Evolutionary conservation across 1,284 basidiomycete genomes (phyloP).

Genomic region (Tilletia setariae): DNA sequence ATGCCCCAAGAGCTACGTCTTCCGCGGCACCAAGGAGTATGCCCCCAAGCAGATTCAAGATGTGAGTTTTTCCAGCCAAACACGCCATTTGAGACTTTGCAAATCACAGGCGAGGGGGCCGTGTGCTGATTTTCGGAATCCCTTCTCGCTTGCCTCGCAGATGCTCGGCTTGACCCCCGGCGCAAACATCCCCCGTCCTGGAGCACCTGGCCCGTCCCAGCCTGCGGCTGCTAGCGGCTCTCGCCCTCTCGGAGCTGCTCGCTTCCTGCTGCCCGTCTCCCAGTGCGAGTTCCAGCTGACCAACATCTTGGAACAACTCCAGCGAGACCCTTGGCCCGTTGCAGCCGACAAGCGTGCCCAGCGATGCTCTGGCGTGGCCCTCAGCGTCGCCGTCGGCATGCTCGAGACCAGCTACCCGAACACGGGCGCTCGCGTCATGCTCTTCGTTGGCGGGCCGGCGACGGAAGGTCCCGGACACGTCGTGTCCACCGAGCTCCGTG

Average conservation of each 20-base stretch:
- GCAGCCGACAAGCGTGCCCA: slow-evolving; percentile 91
- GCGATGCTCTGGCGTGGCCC: slow-evolving; percentile 89
- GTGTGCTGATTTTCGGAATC: too few species aligned
- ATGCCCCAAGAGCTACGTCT: slow-evolving; percentile 97
- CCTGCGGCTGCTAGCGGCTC: slow-evolving; percentile 63
- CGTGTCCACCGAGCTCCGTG: slow-evolving; percentile 89
- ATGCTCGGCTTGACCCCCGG: slow-evolving; percentile 82
- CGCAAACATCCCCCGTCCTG: slow-evolving; percentile 48
- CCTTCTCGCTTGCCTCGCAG: background rate
- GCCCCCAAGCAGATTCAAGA: slow-evolving; percentile 90
- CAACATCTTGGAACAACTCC: slow-evolving; percentile 81
- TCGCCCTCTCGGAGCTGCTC: slow-evolving; percentile 72
- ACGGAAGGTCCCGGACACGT: slow-evolving; percentile 97
- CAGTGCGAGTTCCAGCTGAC: slow-evolving; percentile 97
- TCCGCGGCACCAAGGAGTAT: slow-evolving; percentile 99
- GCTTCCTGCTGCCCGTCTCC: slow-evolving; percentile 88
- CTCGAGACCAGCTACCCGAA: slow-evolving; percentile 94
- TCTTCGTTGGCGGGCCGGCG: slow-evolving; percentile 92
- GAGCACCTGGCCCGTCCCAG: slow-evolving; percentile 58
- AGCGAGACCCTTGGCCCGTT: slow-evolving; percentile 95
- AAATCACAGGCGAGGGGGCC: too few species aligned
- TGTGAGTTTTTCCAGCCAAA: slow-evolving; percentile 51
- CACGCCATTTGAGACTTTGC: background rate
- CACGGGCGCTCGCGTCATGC: slow-evolving; percentile 92
- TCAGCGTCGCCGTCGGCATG: slow-evolving; percentile 91